Percentiles rank a stretch among this genome's conserved stretches.
These are phyloP conservation scores for Madurella fahalii DNA, from an alignment of 2,329 filamentous ascomycete species.

Conservation along the genomic window DNA sequence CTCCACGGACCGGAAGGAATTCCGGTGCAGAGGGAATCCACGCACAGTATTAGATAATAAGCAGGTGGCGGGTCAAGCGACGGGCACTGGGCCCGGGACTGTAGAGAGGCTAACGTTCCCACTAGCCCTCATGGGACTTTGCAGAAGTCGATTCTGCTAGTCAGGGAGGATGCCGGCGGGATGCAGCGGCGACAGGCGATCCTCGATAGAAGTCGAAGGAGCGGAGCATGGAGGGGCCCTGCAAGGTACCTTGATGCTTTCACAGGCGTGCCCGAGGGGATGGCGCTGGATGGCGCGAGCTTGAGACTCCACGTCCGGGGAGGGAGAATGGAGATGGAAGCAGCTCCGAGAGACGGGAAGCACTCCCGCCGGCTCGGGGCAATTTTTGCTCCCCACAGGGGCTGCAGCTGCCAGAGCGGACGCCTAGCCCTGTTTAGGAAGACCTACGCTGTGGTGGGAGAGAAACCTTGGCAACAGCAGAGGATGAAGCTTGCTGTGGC, in stretches of 20 bases:
- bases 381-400: slow-evolving; percentile 12
- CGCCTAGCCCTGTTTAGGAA: slow-evolving; percentile 2
- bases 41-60: neutral
- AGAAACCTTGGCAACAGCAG: slow-evolving; percentile 3
- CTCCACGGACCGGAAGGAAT: neutral
- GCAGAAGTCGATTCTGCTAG: too few species aligned
- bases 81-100: neutral
- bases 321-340: neutral
- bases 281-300: slow-evolving; percentile 8
- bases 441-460: neutral
- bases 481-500: neutral
- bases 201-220: slow-evolving; percentile 4
- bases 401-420: slow-evolving; percentile 6
- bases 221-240: slow-evolving; percentile 7
- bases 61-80: neutral
- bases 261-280: neutral
- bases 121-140: too few species aligned
- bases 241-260: neutral
- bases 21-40: neutral
- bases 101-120: neutral
- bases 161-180: slow-evolving; percentile 12
- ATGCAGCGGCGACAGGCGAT: slow-evolving; percentile 17
- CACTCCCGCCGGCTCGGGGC: slow-evolving; percentile 3
- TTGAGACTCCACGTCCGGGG: neutral
- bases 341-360: neutral